Evolutionary conservation across 306 rosid species (phyloP).

Genomic region (Datisca glomerata): DNA sequence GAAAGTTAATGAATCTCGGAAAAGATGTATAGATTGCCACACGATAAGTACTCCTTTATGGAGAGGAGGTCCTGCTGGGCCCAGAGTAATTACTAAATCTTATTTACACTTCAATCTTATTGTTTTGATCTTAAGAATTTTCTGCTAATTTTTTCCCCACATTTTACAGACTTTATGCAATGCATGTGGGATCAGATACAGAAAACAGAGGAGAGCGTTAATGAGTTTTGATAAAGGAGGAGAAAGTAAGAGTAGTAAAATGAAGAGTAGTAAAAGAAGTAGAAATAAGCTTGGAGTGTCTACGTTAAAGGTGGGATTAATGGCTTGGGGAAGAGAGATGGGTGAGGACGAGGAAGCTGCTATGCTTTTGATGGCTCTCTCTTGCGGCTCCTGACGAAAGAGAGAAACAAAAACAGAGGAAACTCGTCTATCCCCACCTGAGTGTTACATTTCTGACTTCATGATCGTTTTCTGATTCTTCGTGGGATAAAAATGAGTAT

Average conservation of each 20-base stretch:
- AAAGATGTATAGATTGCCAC: slow-evolving; percentile 20
- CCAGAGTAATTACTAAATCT: slow-evolving; percentile 14
- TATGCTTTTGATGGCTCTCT: slow-evolving; percentile 26
- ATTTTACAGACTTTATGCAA: slow-evolving; percentile 29
- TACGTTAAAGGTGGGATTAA: slow-evolving; percentile 2
- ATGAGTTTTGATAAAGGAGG: slow-evolving; percentile 6
- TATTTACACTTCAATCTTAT: background rate
- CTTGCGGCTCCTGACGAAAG: slow-evolving; percentile 6
- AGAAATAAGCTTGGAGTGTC: background rate
- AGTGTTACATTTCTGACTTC: too few species aligned
- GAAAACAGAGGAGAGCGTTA: slow-evolving; percentile 15
- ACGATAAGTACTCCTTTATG: slow-evolving; percentile 29
- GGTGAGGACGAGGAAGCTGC: slow-evolving; percentile 37
- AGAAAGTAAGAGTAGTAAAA: background rate
- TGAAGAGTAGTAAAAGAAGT: too few species aligned
- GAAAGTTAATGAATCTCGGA: slow-evolving; percentile 2
- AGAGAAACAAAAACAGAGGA: background rate
- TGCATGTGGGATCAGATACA: slow-evolving; percentile 32
- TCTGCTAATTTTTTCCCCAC: too few species aligned
- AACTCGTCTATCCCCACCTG: too few species aligned
- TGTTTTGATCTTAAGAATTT: background rate
- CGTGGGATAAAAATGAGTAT: too few species aligned
- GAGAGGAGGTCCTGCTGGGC: slow-evolving; percentile 33
- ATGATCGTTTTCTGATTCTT: too few species aligned
- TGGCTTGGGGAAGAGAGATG: slow-evolving; percentile 9